phyloP scores from a whole-genome alignment of 345 rosid species.

The Pseudoturritis turrita region DNA sequence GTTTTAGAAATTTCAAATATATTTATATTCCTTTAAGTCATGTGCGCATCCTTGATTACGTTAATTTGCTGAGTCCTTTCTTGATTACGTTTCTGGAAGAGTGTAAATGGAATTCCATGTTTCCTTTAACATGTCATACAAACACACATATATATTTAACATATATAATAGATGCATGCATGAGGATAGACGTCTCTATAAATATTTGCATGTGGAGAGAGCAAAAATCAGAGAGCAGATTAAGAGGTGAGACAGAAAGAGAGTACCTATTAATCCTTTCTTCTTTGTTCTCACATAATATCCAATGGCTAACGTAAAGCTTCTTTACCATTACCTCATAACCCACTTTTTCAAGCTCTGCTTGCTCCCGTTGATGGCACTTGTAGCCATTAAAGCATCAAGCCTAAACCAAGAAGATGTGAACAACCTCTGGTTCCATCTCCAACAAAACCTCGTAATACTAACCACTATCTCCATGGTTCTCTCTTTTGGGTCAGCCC shows the following conservation, averaged over 20 bases:
- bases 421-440: conserved; percentile 46
- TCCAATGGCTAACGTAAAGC: conserved; percentile 56
- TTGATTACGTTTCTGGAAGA: conserved; percentile 11
- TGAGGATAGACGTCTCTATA: neutral
- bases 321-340: conserved; percentile 60
- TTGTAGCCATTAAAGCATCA: conserved; percentile 19
- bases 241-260: neutral
- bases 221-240: neutral
- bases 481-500: conserved; percentile 40
- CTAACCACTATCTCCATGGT: conserved; percentile 39
- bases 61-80: neutral
- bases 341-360: conserved; percentile 55
- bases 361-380: conserved; percentile 56
- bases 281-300: neutral
- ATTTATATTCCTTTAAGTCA: neutral
- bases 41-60: neutral
- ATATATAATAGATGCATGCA: too few species aligned
- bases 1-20: neutral
- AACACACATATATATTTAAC: too few species aligned
- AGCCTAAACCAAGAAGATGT: neutral
- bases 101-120: too few species aligned
- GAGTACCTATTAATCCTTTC: too few species aligned
- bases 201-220: neutral
- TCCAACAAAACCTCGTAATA: conserved; percentile 48
- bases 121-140: too few species aligned